Evolutionary conservation across 2,329 filamentous ascomycete genomes (phyloP), one percentile per base, ranked within the genome.

Genomic region (Colletotrichum sp.): DNA sequence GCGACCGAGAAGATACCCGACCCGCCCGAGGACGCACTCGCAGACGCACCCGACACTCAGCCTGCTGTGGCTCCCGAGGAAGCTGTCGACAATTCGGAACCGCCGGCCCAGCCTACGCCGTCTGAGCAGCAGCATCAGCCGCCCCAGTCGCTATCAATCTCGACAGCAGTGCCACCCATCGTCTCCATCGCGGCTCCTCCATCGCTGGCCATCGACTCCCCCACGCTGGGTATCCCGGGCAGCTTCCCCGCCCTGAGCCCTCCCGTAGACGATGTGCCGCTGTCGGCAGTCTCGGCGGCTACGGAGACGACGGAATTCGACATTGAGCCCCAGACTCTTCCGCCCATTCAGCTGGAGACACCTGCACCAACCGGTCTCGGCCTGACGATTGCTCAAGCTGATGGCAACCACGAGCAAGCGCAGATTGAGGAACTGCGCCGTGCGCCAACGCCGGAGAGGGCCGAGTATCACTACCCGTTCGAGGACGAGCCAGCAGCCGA

Each of bases 291-390:
- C 16, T 93, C 93, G 8, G 84, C 84, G 61, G 84, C 83, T 8
- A 92, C 91, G n/a, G 87, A 87, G 55, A 88, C 88, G 9, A 95
- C 93, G 0, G 92, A 94, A 78, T 94, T 95, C 77, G 94, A 95
- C 76, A 88, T 87, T n/a, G 93, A 95, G 77, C 88, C 91, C 27
- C 93, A 95, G 79, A 90, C 88, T 2, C 89, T 91, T 59, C 83
- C 88, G 2, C 84, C 87, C 1, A 78, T 84, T 18, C 84, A 83
- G 57, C 80, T 83, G 29, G 76, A 80, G 29, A 77, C 78, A 15
- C 51, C 51, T 34, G 21, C 66, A 43, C 57, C 70, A 6, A 69
- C 63, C 27, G 75, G 75, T 16, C 64, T 76, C 18, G 75, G 75
- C 11, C 34, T 76, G 11, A 74, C 58, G 18, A 66, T 75, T 27